Conservation (phyloP, 2,329 filamentous ascomycete species). For the Monosporascus sp. region DNA sequence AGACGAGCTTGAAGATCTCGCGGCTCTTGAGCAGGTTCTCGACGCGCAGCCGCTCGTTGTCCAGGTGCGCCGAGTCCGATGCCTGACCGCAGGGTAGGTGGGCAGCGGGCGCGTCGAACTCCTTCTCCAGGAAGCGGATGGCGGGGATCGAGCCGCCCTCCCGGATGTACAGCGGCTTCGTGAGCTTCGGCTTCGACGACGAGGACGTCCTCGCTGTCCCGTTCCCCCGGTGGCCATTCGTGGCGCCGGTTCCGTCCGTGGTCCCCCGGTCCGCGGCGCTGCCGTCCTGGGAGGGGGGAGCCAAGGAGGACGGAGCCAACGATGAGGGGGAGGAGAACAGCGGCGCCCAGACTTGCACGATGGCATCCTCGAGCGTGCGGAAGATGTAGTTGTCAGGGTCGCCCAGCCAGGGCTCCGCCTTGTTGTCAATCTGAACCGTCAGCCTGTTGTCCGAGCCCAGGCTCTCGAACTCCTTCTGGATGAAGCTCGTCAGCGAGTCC, state of each 20-base stretch:
- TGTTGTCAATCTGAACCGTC: constrained; percentile 80
- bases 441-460: constrained; percentile 79
- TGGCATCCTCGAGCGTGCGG: constrained; percentile 76
- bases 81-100: constrained; percentile 93
- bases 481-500: constrained; percentile 58
- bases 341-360: constrained; percentile 77
- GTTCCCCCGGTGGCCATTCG: constrained; percentile 14
- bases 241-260: neutral
- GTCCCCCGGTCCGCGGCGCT: neutral
- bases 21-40: constrained; percentile 85
- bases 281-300: neutral
- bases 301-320: constrained; percentile 2
- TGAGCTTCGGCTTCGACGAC: constrained; percentile 30
- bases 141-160: constrained; percentile 94
- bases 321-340: constrained; percentile 29
- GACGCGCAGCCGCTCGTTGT: constrained; percentile 88
- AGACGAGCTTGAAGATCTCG: constrained; percentile 86
- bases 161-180: constrained; percentile 82
- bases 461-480: constrained; percentile 64
- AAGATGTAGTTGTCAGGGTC: constrained; percentile 90
- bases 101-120: constrained; percentile 84
- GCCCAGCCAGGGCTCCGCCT: constrained; percentile 93
- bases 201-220: constrained; percentile 6
- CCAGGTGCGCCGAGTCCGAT: constrained; percentile 87
- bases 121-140: constrained; percentile 90